Base-by-base conservation (phyloP, 371 early-diverging fungal species). In the Rhizopus microsporus region DNA sequence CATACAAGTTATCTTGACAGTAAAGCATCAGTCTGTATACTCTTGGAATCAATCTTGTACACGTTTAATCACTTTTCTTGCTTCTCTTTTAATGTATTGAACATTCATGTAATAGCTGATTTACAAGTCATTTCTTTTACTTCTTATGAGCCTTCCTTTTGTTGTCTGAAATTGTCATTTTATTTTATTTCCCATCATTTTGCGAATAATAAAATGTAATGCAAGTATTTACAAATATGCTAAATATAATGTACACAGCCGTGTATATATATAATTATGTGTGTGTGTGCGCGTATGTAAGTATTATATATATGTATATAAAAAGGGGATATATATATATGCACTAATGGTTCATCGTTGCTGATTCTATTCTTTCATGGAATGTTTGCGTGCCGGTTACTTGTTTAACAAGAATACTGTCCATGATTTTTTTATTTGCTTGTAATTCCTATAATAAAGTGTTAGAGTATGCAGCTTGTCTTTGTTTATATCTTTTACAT, bases 341-440 rank as follows among this genome's bases (percentile, higher is more conserved):
- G 23, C 23, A 23, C 23, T 29, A 46, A 23, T 46, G 29, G 7
- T 46, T 46, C 9, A 15, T 58, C 53, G 50, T 57, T 34, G 54
- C 52, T 3, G 47, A 63, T 12, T 52, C 50, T 13, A 58, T 5
- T 35, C 51, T 52, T 23, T 60, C 54, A 2, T 58, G 56, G 31
- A 57, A 53, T 12, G 57, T 54, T n/a, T 57, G 57, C 1, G 58
- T 54, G 10, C 67, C 76, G 2, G 74, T 75, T 38, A 74, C 79
- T 55, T 78, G 79, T 39, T 74, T 66, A 34, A 63, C 59, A 12
- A 78, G 44, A 15, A 74, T 74, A 54, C 68, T 74, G 38, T 71
- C 76, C 66, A 74, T 65, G 23, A 72, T 65, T 40, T 73, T 64
- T 32, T 71, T 71, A 13, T 74, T 63, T 37, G 73, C 75, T 30